A percentile compares a stretch with the other conserved stretches of the same genome.
Evolutionary conservation across 2,329 filamentous ascomycete genomes (phyloP).

Genomic region (Venturia carpophila): DNA sequence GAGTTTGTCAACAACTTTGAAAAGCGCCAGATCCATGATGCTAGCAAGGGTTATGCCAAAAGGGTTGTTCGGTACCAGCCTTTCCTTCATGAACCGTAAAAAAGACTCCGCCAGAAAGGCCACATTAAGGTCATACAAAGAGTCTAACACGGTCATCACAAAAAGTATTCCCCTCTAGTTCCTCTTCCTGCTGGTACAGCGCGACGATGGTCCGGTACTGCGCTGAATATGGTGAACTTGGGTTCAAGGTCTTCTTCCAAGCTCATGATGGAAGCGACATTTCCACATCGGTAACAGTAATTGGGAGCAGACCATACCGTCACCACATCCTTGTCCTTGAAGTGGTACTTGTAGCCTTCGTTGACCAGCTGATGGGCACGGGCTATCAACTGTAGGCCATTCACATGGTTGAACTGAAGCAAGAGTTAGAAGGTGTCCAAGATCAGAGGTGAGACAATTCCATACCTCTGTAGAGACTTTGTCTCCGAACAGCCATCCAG

Average conservation of each 20-base stretch:
- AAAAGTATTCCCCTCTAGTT: slow-evolving; percentile 44
- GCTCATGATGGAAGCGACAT: slow-evolving; percentile 83
- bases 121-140: slow-evolving; percentile 7
- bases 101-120: neutral
- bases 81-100: slow-evolving; percentile 2
- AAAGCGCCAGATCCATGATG: neutral
- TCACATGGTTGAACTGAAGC: slow-evolving; percentile 62
- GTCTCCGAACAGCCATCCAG: slow-evolving; percentile 62
- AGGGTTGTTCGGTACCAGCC: slow-evolving; percentile 3
- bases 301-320: slow-evolving; percentile 85
- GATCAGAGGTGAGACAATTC: slow-evolving; percentile 10
- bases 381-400: slow-evolving; percentile 62
- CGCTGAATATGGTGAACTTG: slow-evolving; percentile 86
- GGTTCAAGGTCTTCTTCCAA: slow-evolving; percentile 77
- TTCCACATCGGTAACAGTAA: slow-evolving; percentile 93
- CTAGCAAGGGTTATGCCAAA: slow-evolving; percentile 12
- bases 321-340: slow-evolving; percentile 87
- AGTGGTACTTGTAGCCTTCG: slow-evolving; percentile 85
- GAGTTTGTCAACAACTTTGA: neutral
- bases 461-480: slow-evolving; percentile 59
- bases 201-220: slow-evolving; percentile 77
- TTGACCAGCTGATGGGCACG: slow-evolving; percentile 69
- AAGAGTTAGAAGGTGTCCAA: slow-evolving; percentile 17
- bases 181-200: slow-evolving; percentile 62
- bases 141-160: slow-evolving; percentile 26